A percentile compares a stretch with the other conserved stretches of the same genome.
Evolutionary conservation across 495 filamentous ascomycete species (phyloP).

Genomic region (Hypoxylon fuscum): DNA sequence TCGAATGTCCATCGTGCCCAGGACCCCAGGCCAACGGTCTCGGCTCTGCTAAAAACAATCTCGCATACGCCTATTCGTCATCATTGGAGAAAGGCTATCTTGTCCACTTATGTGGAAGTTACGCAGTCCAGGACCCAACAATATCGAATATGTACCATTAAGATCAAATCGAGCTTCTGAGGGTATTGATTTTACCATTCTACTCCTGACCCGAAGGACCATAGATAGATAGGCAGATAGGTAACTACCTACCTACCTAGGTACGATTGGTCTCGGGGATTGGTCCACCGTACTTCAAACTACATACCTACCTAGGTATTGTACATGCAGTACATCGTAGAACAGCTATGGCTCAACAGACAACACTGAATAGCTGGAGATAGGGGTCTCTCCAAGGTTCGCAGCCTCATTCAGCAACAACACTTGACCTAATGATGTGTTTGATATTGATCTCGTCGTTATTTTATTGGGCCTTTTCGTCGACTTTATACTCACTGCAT

Average conservation of each 20-base stretch:
- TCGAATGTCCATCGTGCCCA: conserved; percentile 12
- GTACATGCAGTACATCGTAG: neutral
- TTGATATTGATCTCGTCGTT: no score
- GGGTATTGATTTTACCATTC: conserved; percentile 12
- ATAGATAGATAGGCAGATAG: no score
- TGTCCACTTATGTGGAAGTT: conserved; percentile 17
- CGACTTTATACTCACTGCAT: neutral
- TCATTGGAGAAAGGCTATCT: neutral
- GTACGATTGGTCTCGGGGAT: conserved; percentile 3
- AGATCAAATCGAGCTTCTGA: neutral
- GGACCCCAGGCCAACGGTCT: neutral
- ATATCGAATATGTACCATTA: neutral
- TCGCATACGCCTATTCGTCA: conserved; percentile 17
- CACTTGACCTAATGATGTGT: no score
- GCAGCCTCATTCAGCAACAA: no score
- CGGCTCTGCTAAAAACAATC: conserved; percentile 3
- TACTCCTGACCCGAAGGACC: conserved; percentile 3
- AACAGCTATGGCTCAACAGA: conserved; percentile 4
- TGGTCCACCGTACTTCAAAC: neutral
- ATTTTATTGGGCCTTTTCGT: no score
- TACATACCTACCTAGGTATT: no score
- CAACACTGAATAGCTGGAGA: conserved; percentile 13
- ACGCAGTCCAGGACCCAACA: conserved; percentile 15
- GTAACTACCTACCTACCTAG: no score
- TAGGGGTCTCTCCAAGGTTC: neutral